Evolutionary conservation across 208 protist species (phyloP), one percentile per base, ranked within the genome.

Genomic region (Trypanosomatidae sp.): DNA sequence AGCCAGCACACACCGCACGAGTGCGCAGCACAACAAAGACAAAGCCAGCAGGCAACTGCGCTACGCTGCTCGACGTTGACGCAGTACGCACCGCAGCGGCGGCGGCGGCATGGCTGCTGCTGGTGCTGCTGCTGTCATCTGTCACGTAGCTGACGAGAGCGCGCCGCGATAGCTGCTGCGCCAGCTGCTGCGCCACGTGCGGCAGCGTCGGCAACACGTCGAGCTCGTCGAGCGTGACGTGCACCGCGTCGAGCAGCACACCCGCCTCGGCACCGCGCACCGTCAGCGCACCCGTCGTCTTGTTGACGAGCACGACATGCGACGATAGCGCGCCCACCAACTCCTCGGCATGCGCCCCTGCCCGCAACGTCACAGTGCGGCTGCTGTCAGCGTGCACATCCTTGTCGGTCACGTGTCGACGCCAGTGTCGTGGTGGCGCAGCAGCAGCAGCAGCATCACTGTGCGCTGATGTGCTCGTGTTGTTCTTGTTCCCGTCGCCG

Each of bases 1-100:
- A 67, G 8, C 60, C 60, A 7, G 57, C 51, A 24, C 55, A 23
- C 25, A 32, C 39, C 22, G 23, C 48, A 39, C 26, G n/a, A 6
- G 19, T 30, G 15, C 3, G 24, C 39, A 61, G 49, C 13, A 28
- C 18, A 2, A 67, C 33, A 4, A 67, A 39, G 4, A 67, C 52
- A 45, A 67, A 67, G 3, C 8, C 38, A 43, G 7, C 11, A 7
- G 13, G 7, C 10, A 22, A 43, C 38, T 7, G n/a, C n/a, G n/a
- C n/a, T n/a, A n/a, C n/a, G n/a, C n/a, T n/a, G n/a, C n/a, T n/a
- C n/a, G n/a, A n/a, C n/a, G n/a, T n/a, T n/a, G n/a, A n/a, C n/a
- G n/a, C n/a, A n/a, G n/a, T n/a, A n/a, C n/a, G n/a, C n/a, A n/a
- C n/a, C n/a, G 7, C 10, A 13, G 15, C n/a, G 11, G 44, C 48